Conservation (phyloP, 164 flowering plant species). For the Chloranthus sessilifolius region DNA sequence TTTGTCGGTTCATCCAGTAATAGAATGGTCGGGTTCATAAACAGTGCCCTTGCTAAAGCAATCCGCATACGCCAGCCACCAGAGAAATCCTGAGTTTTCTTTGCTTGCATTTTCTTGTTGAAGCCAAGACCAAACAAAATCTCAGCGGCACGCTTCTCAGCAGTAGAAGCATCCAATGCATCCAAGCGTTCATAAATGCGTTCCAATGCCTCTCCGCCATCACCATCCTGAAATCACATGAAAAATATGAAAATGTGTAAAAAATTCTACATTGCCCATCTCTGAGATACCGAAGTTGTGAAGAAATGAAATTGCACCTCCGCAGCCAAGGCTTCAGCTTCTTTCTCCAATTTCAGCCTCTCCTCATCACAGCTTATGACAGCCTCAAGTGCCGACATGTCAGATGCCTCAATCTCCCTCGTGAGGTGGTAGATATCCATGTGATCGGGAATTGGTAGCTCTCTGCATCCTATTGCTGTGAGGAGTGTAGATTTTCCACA, state of each 20-base stretch:
- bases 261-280: not conserved
- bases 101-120: constrained; percentile 76
- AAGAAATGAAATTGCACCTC: constrained; percentile 40
- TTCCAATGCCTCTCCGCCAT: constrained; percentile 82
- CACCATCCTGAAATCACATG: constrained; percentile 52
- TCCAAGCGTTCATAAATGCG: constrained; percentile 91
- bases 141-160: constrained; percentile 97
- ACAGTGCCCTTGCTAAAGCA: constrained; percentile 84
- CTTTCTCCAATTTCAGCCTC: constrained; percentile 71
- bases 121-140: constrained; percentile 94
- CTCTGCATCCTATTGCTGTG: constrained; percentile 73
- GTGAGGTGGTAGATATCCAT: constrained; percentile 91
- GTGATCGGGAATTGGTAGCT: constrained; percentile 95
- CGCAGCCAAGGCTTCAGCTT: constrained; percentile 68
- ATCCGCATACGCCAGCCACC: constrained; percentile 99
- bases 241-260: not conserved
- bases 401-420: constrained; percentile 95
- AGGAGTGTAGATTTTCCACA: constrained; percentile 97
- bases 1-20: constrained; percentile 93
- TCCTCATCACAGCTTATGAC: constrained; percentile 94
- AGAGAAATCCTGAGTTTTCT: constrained; percentile 85
- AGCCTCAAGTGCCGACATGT: constrained; percentile 86
- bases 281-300: not conserved
- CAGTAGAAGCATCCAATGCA: constrained; percentile 86
- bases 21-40: constrained; percentile 87